These are phyloP conservation scores for Xylona heveae DNA, from an alignment of 495 filamentous ascomycete genomes.

Conservation along the genomic window DNA sequence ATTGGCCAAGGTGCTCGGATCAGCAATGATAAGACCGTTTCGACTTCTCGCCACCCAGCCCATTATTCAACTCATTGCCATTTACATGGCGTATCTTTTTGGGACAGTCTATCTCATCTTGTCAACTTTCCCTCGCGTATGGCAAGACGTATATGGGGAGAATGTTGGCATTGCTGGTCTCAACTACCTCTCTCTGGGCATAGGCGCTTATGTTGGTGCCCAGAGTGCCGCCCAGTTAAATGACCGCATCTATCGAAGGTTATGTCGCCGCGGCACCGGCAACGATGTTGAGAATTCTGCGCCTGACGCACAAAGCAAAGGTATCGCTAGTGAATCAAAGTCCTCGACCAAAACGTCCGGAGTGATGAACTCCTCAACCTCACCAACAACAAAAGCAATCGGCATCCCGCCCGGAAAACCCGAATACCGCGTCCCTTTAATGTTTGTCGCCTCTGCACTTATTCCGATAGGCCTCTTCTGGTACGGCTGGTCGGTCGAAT, in stretches of 20 bases:
- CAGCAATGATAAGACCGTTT: constrained; percentile 23
- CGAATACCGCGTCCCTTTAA: background rate
- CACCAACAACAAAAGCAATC: background rate
- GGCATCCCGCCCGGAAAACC: background rate
- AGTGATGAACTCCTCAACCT: no score
- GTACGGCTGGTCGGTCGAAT: constrained; percentile 15
- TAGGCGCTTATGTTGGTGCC: constrained; percentile 17
- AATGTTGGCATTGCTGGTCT: constrained; percentile 11
- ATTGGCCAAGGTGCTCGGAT: background rate
- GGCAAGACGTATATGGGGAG: constrained; percentile 17
- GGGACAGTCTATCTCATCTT: constrained; percentile 54
- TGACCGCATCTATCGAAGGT: constrained; percentile 3
- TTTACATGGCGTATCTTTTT: constrained; percentile 49
- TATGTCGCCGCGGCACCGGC: no score
- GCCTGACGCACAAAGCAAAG: no score
- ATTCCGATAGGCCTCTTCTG: constrained; percentile 16
- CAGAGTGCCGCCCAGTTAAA: constrained; percentile 11
- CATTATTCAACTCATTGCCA: constrained; percentile 29
- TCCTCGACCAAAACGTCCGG: no score
- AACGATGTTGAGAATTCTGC: no score
- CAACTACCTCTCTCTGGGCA: constrained; percentile 19
- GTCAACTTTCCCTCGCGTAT: constrained; percentile 44
- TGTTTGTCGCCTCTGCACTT: constrained; percentile 3
- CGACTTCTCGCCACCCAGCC: constrained; percentile 28
- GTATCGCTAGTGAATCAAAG: no score